Evolutionary conservation across 192 early-diverging fungal genomes (phyloP).

Genomic region (Helicostylum pulchrum): DNA sequence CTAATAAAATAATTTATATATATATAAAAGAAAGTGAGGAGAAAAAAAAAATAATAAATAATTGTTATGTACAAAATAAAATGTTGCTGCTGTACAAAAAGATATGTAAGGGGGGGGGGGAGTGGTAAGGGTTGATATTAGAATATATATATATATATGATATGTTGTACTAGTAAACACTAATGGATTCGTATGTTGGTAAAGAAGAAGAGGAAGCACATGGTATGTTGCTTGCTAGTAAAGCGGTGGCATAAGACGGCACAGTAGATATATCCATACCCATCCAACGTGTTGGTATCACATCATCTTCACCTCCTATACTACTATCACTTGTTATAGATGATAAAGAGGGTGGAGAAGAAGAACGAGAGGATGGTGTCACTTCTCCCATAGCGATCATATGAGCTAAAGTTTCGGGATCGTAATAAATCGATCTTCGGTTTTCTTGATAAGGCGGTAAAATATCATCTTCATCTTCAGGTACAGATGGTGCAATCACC

Average conservation of each 20-base stretch:
- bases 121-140: background rate
- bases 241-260: conserved; percentile 31
- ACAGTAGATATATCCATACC: conserved; percentile 26
- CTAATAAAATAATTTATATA: background rate
- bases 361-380: background rate
- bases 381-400: background rate
- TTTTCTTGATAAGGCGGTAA: conserved; percentile 28
- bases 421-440: conserved; percentile 18
- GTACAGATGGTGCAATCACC: conserved; percentile 23
- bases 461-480: conserved; percentile 13
- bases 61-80: background rate
- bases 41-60: background rate
- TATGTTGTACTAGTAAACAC: background rate
- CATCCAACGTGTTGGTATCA: conserved; percentile 9
- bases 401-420: background rate
- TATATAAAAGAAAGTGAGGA: background rate
- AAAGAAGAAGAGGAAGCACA: conserved; percentile 1
- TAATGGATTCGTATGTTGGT: conserved; percentile 29
- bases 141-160: background rate
- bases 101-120: background rate
- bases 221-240: conserved; percentile 17
- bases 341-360: conserved; percentile 1
- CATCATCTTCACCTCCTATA: background rate
- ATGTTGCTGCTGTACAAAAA: background rate
- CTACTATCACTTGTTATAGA: background rate